phyloP scores from a whole-genome alignment of 179 eudicot genomes.

The Pouteria campechiana region DNA sequence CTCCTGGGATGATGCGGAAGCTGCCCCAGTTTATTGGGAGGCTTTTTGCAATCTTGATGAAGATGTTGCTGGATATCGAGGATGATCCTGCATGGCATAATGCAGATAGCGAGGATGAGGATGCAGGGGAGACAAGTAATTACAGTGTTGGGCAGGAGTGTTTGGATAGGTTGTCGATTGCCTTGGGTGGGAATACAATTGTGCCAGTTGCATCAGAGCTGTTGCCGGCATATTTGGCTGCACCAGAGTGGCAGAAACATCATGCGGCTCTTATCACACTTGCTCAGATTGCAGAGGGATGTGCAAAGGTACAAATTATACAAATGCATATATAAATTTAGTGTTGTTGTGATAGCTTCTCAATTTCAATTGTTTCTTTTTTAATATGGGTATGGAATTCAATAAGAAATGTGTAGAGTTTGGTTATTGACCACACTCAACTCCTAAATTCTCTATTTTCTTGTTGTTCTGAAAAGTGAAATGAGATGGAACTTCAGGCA shows the following conservation, averaged over 20 bases:
- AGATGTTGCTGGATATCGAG: slow-evolving; percentile 81
- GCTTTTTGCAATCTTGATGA: slow-evolving; percentile 64
- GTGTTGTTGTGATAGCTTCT: no score
- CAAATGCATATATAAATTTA: no score
- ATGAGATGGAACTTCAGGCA: no score
- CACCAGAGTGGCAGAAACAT: slow-evolving; percentile 93
- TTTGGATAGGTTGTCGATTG: slow-evolving; percentile 71
- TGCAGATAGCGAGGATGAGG: slow-evolving; percentile 70
- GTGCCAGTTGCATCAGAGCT: slow-evolving; percentile 90
- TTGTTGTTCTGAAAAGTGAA: no score
- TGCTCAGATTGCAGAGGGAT: slow-evolving; percentile 97
- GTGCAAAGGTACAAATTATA: slow-evolving; percentile 93
- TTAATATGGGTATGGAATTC: no score
- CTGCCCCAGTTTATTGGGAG: slow-evolving; percentile 81
- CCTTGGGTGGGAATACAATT: slow-evolving; percentile 85
- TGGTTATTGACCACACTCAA: no score
- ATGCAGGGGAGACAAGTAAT: slow-evolving; percentile 89
- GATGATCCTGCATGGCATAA: slow-evolving; percentile 86
- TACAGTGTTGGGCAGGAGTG: slow-evolving; percentile 91
- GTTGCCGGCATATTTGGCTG: slow-evolving; percentile 68
- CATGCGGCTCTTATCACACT: slow-evolving; percentile 90
- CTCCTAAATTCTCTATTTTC: no score
- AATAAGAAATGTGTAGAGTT: no score
- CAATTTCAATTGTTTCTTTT: no score
- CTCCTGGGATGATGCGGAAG: slow-evolving; percentile 99